A percentile compares a stretch with the other conserved stretches of the same genome.
These are phyloP conservation scores for Lipomyces yamanashiensis DNA, from an alignment of 805 yeast genomes.

Conservation along the genomic window DNA sequence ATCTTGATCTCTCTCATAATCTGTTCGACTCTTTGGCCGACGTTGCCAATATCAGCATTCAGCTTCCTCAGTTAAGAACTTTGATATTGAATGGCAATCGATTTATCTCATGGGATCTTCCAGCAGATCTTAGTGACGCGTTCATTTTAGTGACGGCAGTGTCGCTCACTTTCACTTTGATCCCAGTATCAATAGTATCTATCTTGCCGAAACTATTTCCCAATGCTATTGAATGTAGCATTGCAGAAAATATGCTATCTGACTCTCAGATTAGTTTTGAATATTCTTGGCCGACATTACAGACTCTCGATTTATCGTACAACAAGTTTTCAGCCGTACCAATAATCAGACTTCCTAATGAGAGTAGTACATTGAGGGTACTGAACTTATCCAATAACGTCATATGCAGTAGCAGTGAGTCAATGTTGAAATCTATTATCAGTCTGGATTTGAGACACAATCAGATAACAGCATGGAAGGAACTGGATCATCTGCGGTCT, in stretches of 20 bases:
- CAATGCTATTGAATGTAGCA: slow-evolving; percentile 43
- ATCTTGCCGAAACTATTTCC: slow-evolving; percentile 47
- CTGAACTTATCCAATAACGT: slow-evolving; percentile 50
- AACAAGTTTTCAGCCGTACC: slow-evolving; percentile 50
- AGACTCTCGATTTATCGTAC: slow-evolving; percentile 50
- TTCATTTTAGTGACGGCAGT: slow-evolving; percentile 24
- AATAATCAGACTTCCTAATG: not conserved
- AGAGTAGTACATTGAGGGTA: slow-evolving; percentile 26
- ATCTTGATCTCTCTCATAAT: slow-evolving; percentile 66
- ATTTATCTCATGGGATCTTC: slow-evolving; percentile 32
- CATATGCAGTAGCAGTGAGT: slow-evolving; percentile 35
- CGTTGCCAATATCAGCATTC: slow-evolving; percentile 48
- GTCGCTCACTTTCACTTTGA: slow-evolving; percentile 36
- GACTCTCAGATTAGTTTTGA: not conserved
- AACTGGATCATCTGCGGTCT: slow-evolving; percentile 51
- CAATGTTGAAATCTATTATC: slow-evolving; percentile 24
- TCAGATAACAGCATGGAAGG: slow-evolving; percentile 52
- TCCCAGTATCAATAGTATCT: slow-evolving; percentile 24
- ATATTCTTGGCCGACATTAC: slow-evolving; percentile 25
- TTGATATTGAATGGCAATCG: slow-evolving; percentile 56
- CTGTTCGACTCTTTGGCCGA: slow-evolving; percentile 52
- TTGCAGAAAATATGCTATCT: slow-evolving; percentile 46
- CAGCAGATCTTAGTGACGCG: slow-evolving; percentile 11
- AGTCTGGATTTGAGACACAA: slow-evolving; percentile 61
- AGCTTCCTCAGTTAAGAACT: slow-evolving; percentile 48